A percentile compares a stretch with the other conserved stretches of the same genome.
These are phyloP conservation scores for Fusarium burgessii DNA, from an alignment of 2,329 filamentous ascomycete genomes.

Conservation along the genomic window DNA sequence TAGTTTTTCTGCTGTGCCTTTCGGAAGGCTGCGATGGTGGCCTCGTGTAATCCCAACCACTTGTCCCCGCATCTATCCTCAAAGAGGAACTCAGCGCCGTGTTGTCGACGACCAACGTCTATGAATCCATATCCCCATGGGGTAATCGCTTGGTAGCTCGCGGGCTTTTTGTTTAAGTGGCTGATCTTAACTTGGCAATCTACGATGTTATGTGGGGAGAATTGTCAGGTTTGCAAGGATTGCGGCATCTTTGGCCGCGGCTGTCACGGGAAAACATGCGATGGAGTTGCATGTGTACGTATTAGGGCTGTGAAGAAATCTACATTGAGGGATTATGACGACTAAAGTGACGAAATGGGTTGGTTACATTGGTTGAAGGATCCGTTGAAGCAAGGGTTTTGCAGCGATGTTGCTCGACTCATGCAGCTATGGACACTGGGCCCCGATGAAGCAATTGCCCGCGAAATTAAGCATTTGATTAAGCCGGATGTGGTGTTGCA, in stretches of 20 bases:
- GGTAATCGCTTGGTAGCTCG: slow-evolving; percentile 19
- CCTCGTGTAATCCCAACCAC: slow-evolving; percentile 36
- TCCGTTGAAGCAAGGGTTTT: background rate
- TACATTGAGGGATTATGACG: slow-evolving; percentile 13
- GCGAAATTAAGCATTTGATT: background rate
- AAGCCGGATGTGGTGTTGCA: background rate
- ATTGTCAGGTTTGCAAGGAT: slow-evolving; percentile 26
- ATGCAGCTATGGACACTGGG: slow-evolving; percentile 9
- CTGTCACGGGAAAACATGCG: slow-evolving; percentile 9
- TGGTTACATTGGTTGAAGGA: slow-evolving; percentile 3
- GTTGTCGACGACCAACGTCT: slow-evolving; percentile 12
- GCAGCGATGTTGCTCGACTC: background rate
- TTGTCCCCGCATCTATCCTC: slow-evolving; percentile 40
- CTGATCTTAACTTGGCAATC: slow-evolving; percentile 29
- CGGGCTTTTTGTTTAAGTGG: slow-evolving; percentile 29
- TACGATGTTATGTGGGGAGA: slow-evolving; percentile 18
- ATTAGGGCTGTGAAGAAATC: background rate
- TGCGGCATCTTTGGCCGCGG: slow-evolving; percentile 35
- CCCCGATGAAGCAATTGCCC: background rate
- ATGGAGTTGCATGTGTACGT: slow-evolving; percentile 23
- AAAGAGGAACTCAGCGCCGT: slow-evolving; percentile 35
- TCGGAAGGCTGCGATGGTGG: slow-evolving; percentile 34
- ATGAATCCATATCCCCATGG: slow-evolving; percentile 32
- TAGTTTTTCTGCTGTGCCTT: background rate
- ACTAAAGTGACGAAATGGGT: slow-evolving; percentile 13